Conservation (phyloP, 2,329 filamentous ascomycete species). For the Fusarium sp. region DNA sequence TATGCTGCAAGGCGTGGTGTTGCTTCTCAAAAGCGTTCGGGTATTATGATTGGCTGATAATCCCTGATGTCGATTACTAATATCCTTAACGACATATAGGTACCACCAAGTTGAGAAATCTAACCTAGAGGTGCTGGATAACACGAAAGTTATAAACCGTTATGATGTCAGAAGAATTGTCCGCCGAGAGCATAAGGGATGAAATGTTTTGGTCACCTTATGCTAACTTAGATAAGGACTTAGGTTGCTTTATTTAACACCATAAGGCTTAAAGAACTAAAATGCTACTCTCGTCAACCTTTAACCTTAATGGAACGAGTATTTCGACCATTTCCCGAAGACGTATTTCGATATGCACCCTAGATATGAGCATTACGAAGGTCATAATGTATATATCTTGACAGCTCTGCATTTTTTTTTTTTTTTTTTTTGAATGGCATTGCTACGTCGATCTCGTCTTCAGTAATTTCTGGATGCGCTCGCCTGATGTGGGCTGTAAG, state of each 20-base stretch:
- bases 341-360: too few relatives aligned
- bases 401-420: too few relatives aligned
- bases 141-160: not conserved
- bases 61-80: conserved; percentile 14
- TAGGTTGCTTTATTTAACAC: not conserved
- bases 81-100: not conserved
- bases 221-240: not conserved
- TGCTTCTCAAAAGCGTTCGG: not conserved
- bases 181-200: not conserved
- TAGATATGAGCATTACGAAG: too few relatives aligned
- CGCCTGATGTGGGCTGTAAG: too few relatives aligned
- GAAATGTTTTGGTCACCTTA: not conserved
- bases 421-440: too few relatives aligned
- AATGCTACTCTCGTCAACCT: not conserved
- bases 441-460: too few relatives aligned
- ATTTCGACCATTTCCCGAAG: too few relatives aligned
- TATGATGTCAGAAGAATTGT: not conserved
- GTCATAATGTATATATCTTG: too few relatives aligned
- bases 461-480: too few relatives aligned
- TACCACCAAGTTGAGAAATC: not conserved
- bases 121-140: not conserved
- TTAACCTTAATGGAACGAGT: not conserved
- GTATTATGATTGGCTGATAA: conserved; percentile 12
- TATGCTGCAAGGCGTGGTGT: not conserved
- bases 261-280: not conserved